phyloP scores from a whole-genome alignment of 2,329 filamentous ascomycete genomes.

The Xylariaceae sp. region DNA sequence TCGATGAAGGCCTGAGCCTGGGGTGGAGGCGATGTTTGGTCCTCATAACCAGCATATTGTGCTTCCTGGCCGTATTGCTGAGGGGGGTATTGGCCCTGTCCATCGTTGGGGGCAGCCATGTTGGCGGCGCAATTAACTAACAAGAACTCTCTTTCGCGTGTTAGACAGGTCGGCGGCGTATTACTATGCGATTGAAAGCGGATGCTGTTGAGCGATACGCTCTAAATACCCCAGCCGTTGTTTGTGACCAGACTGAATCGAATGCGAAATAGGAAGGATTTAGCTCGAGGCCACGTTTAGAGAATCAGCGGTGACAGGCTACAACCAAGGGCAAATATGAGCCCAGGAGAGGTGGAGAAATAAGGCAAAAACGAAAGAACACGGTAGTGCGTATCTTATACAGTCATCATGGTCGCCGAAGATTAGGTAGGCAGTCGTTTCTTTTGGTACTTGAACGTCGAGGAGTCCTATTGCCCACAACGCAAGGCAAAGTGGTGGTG shows the following conservation, averaged over 20 bases:
- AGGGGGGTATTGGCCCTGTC: slow-evolving; percentile 57
- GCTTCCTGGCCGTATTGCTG: slow-evolving; percentile 49
- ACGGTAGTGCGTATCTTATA: slow-evolving; percentile 12
- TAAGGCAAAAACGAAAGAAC: neutral
- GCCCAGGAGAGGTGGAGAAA: neutral
- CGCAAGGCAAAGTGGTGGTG: slow-evolving; percentile 3
- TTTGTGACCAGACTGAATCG: slow-evolving; percentile 1
- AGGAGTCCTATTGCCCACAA: slow-evolving; percentile 4
- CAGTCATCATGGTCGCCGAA: slow-evolving; percentile 12
- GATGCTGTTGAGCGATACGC: slow-evolving; percentile 1
- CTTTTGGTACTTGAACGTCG: slow-evolving; percentile 3
- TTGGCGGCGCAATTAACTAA: slow-evolving; percentile 39
- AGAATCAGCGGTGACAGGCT: slow-evolving; percentile 27
- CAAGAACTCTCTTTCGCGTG: slow-evolving; percentile 5
- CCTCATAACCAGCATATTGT: slow-evolving; percentile 49
- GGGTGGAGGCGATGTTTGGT: slow-evolving; percentile 45
- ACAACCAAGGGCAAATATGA: neutral
- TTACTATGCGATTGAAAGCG: slow-evolving; percentile 6
- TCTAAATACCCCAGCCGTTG: slow-evolving; percentile 6
- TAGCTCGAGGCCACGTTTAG: slow-evolving; percentile 30
- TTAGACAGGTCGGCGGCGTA: neutral
- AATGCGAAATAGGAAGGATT: slow-evolving; percentile 6
- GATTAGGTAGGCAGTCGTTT: slow-evolving; percentile 1
- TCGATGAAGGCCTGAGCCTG: slow-evolving; percentile 45
- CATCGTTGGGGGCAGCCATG: slow-evolving; percentile 64